These are phyloP conservation scores for Dendrobium catenatum DNA, from an alignment of 106 monocot species.

Conservation along the genomic window DNA sequence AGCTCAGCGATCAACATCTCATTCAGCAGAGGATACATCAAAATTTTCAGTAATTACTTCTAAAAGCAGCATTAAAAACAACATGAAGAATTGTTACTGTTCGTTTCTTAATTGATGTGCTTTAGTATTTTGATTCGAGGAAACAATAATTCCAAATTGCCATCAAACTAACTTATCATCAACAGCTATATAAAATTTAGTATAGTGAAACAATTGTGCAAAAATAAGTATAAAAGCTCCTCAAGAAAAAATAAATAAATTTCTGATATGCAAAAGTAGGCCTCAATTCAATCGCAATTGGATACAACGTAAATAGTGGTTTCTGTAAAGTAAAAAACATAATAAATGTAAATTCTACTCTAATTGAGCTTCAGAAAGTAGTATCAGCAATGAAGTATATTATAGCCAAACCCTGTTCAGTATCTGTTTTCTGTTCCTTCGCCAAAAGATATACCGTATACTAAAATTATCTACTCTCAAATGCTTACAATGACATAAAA, in stretches of 20 bases:
- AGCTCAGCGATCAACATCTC: neutral
- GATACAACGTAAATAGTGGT: neutral
- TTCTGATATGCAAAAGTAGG: neutral
- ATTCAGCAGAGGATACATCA: neutral
- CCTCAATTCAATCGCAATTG: neutral
- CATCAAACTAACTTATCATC: slow-evolving; percentile 1
- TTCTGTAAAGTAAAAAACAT: neutral
- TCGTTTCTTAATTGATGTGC: neutral
- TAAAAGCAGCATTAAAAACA: neutral
- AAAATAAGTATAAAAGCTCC: neutral
- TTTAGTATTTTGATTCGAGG: neutral
- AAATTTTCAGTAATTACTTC: neutral
- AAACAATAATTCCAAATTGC: neutral
- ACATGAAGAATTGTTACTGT: neutral
- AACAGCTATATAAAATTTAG: neutral
- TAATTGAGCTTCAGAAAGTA: neutral
- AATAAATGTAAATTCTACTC: neutral
- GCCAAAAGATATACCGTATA: neutral
- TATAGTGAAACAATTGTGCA: neutral
- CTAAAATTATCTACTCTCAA: neutral
- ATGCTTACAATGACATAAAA: neutral
- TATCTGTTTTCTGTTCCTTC: neutral
- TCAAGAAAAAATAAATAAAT: neutral
- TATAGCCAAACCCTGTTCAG: too few species aligned
- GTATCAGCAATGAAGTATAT: neutral